A percentile compares a stretch with the other conserved stretches of the same genome.
phyloP scores from a whole-genome alignment of 2,329 filamentous ascomycete species.

The Colletotrichum brevisporum region DNA sequence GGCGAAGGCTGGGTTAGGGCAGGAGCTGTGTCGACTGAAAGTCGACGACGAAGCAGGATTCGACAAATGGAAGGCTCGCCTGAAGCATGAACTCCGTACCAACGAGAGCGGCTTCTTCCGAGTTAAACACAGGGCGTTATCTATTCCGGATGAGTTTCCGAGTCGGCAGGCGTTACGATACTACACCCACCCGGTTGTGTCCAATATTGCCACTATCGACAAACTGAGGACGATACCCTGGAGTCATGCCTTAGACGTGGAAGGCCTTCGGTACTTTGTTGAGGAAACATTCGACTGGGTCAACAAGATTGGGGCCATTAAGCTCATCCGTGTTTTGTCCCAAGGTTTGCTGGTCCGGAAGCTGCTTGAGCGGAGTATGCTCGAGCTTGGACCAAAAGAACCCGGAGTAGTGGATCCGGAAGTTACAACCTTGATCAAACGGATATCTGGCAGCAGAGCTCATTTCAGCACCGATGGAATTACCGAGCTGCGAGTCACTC shows the following conservation, averaged over 20 bases:
- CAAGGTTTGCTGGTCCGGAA: conserved; percentile 80
- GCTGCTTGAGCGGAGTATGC: conserved; percentile 56
- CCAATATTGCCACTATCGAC: conserved; percentile 69
- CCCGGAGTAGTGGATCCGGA: conserved; percentile 52
- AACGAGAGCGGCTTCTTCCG: conserved; percentile 89
- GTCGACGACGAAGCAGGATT: conserved; percentile 72
- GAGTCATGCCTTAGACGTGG: conserved; percentile 75
- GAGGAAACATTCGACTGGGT: conserved; percentile 90
- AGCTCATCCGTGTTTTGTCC: conserved; percentile 85
- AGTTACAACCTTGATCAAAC: conserved; percentile 71
- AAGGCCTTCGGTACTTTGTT: conserved; percentile 79
- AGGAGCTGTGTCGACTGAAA: conserved; percentile 77
- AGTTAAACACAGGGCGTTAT: conserved; percentile 79
- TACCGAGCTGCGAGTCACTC: conserved; percentile 84
- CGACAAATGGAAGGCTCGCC: conserved; percentile 77
- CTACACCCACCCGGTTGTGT: conserved; percentile 91
- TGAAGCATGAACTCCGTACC: conserved; percentile 83
- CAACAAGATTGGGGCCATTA: conserved; percentile 82
- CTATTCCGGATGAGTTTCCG: conserved; percentile 86
- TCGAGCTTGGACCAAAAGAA: conserved; percentile 46
- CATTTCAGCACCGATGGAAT: conserved; percentile 83
- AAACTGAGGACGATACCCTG: conserved; percentile 71
- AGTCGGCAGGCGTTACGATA: conserved; percentile 83
- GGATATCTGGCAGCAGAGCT: conserved; percentile 76
- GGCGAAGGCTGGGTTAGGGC: conserved; percentile 88